Percentiles rank a stretch among this genome's conserved stretches.
Evolutionary conservation across 495 filamentous ascomycete genomes (phyloP).

Genomic region (Neurospora sp.): DNA sequence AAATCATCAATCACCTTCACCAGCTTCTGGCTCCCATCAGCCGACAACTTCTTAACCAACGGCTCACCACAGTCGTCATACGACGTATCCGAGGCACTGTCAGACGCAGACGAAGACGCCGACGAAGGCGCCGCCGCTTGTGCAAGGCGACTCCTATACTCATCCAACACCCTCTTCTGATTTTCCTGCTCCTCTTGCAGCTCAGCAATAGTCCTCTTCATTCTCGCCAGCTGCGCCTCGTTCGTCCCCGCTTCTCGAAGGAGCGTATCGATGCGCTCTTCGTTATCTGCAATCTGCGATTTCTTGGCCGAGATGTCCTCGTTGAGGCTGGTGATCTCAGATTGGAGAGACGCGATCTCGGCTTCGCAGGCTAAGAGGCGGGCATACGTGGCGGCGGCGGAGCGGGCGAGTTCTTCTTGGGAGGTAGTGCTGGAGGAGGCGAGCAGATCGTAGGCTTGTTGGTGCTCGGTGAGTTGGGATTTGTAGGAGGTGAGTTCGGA

Average conservation of each 20-base stretch:
- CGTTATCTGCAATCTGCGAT: not conserved
- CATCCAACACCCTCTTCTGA: not conserved
- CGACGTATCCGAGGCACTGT: not conserved
- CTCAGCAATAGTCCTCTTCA: not conserved
- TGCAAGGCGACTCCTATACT: not conserved
- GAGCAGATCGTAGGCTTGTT: not conserved
- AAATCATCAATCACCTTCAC: not conserved
- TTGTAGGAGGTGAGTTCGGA: not conserved
- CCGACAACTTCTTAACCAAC: not conserved
- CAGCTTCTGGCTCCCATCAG: not conserved
- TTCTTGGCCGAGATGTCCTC: not conserved
- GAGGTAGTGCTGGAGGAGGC: not conserved
- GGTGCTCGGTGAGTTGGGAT: not conserved
- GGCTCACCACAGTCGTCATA: constrained; percentile 1
- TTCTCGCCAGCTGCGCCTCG: not conserved
- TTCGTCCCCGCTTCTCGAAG: not conserved
- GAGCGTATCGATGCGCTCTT: not conserved
- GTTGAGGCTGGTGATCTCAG: not conserved
- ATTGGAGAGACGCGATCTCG: not conserved
- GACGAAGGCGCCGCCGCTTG: not conserved
- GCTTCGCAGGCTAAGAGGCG: not conserved
- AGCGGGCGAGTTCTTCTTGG: not conserved
- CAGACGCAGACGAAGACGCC: not conserved
- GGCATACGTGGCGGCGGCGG: not conserved
- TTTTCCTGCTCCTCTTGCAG: not conserved